Base-by-base conservation (phyloP, 257 asterid species). In the Misopates orontium region DNA sequence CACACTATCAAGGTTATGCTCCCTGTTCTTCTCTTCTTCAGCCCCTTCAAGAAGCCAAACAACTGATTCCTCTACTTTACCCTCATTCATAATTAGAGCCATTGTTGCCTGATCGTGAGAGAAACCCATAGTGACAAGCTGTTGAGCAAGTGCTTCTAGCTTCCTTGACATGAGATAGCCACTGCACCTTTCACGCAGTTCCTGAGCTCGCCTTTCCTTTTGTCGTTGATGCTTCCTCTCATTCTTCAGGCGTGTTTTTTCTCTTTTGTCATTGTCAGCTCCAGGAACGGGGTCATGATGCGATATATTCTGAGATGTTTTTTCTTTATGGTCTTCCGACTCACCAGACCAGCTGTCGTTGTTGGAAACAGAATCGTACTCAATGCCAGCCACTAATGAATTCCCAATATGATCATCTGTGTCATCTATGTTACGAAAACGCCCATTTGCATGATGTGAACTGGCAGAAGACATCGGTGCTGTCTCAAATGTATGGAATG, bases 181-280 rank as follows among this genome's bases (percentile, higher is more conserved):
- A 75, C 81, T 80, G 77, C 96, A 88, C 57, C 78, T 69, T 72
- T 88, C 96, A 66, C 79, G 91, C 77, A 88, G 68, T 66, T 88
- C 96, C 62, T 85, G 96, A 9, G 96, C 94, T 60, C 95, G 83
- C 69, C 78, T 85, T 75, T 88, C 96, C 86, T 86, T 88, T 59
- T 88, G 96, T 41, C 96, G 83, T 61, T 85, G 96, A 76, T 88
- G 96, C 72, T 88, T 88, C 79, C 71, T 80, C 77, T 88, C 96
- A 70, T 88, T 88, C 80, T 85, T 85, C 71, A 75, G 94, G 66
- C 96, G 96, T 48, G 80, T 85, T 77, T 85, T 88, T 71, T 83
- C 94, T 67, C 94, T 72, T 55, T 83, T 88, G 76, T 85, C 96
- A 71, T 77, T 80, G 73, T 88, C 94, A 47, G 91, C 78, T 25